These are phyloP conservation scores for Hymenoscyphus scutula DNA, from an alignment of 2,329 filamentous ascomycete genomes.

Conservation along the genomic window DNA sequence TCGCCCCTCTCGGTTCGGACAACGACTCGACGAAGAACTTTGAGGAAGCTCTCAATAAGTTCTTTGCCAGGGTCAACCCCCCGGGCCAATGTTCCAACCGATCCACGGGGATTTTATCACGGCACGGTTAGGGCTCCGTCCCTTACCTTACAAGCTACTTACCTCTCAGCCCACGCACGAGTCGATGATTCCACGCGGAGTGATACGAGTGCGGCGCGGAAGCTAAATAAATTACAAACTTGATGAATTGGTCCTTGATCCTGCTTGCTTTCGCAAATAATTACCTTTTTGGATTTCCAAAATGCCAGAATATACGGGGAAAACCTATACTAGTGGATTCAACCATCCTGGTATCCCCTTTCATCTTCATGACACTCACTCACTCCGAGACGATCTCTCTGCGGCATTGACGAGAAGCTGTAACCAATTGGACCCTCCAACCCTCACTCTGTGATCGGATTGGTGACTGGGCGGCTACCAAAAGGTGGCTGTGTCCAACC, in stretches of 20 bases:
- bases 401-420: not conserved
- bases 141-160: not conserved
- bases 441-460: not conserved
- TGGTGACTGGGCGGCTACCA: not conserved
- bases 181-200: not conserved
- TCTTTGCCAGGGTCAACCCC: not conserved
- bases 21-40: not conserved
- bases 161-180: conserved; percentile 7
- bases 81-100: not conserved
- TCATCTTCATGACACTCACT: not conserved
- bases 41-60: not conserved
- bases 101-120: conserved; percentile 5
- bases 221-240: not conserved
- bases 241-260: not conserved
- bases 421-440: not conserved
- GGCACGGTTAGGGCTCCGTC: conserved; percentile 7
- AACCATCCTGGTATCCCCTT: not conserved
- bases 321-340: too few relatives aligned
- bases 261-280: not conserved
- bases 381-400: not conserved
- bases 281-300: not conserved
- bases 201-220: not conserved
- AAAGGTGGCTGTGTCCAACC: not conserved
- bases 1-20: not conserved
- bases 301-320: too few relatives aligned